Base-by-base conservation (phyloP, 805 yeast species). In the Ogataea pilisensis region DNA sequence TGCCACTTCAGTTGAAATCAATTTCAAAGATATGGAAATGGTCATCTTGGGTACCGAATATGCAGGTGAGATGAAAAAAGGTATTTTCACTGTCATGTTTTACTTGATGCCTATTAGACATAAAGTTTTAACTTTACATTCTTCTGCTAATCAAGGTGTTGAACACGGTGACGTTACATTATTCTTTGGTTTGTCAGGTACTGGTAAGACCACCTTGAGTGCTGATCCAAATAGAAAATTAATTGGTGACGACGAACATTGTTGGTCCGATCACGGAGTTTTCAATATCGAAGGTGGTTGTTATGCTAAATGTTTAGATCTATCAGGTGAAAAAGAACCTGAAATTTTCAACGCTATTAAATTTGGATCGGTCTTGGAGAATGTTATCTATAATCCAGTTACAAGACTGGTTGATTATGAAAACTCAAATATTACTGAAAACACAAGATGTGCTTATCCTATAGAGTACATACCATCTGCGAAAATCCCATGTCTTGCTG, bases 241-340 rank as follows among this genome's bases (percentile, higher is more conserved):
- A 65, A 91, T 91, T 63, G 99, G 99, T 66, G 99, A 91, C 66
- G 99, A 91, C 65, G 99, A 91, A 73, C 99, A 91, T 74, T 91
- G 98, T 75, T 91, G 99, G 99, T 86, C 97, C 16, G 95, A 91
- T 68, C 74, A 85, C 54, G 99, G 99, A 72, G 97, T 91, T 45
- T 91, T 91, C 82, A 93, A 93, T 79, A 90, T 91, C 60, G 99
- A 91, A 74, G 99, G 99, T 68, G 99, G 99, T 53, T 91, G 99
- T 76, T 91, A 91, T 74, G 98, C 98, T 59, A 91, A 91, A 72
- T 90, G 97, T 73, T 74, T 91, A 51, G 96, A 87, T 59, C 75
- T 91, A 51, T 72, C 87, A 38, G 82, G 74, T 50, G 97, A 87
- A 70, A 91, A 85, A 70, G 99, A 91, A 75, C 99, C 99, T 38